Conservation (phyloP, 768 basidiomycete genomes). For the Holtermanniella nyarrowii region DNA sequence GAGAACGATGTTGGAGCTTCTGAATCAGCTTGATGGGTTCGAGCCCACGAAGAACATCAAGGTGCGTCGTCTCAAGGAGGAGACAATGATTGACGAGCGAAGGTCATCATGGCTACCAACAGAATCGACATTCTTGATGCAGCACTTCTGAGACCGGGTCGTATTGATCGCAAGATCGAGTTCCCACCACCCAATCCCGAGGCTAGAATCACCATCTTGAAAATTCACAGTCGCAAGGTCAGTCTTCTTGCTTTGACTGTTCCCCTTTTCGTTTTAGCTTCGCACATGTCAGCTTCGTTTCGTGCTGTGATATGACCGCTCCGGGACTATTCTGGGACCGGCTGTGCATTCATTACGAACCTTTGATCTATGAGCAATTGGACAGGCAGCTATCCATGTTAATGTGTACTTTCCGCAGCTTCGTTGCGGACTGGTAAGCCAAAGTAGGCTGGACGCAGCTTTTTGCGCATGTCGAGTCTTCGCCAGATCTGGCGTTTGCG, state of each 20-base stretch:
- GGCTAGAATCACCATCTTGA: slow-evolving; percentile 89
- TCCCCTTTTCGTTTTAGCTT: background rate
- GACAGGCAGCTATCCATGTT: no score
- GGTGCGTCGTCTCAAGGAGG: slow-evolving; percentile 29
- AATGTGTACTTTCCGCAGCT: no score
- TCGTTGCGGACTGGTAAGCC: no score
- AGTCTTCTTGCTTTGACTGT: slow-evolving; percentile 8
- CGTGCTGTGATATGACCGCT: background rate
- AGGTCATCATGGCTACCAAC: slow-evolving; percentile 92
- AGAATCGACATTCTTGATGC: slow-evolving; percentile 95
- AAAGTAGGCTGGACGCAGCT: no score
- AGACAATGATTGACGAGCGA: background rate
- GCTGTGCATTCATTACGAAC: no score
- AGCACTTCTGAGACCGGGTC: slow-evolving; percentile 82
- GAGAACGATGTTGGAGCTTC: slow-evolving; percentile 76
- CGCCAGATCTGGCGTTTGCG: no score
- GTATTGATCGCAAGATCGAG: slow-evolving; percentile 95
- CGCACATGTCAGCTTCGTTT: background rate
- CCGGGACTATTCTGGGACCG: no score
- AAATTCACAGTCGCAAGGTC: slow-evolving; percentile 92
- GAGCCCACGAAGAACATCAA: slow-evolving; percentile 75
- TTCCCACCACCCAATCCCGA: slow-evolving; percentile 92
- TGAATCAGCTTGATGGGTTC: slow-evolving; percentile 83
- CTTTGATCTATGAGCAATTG: no score
- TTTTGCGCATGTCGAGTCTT: no score